Conservation (phyloP, 805 yeast genomes). For the Lipomyces starkeyi region DNA sequence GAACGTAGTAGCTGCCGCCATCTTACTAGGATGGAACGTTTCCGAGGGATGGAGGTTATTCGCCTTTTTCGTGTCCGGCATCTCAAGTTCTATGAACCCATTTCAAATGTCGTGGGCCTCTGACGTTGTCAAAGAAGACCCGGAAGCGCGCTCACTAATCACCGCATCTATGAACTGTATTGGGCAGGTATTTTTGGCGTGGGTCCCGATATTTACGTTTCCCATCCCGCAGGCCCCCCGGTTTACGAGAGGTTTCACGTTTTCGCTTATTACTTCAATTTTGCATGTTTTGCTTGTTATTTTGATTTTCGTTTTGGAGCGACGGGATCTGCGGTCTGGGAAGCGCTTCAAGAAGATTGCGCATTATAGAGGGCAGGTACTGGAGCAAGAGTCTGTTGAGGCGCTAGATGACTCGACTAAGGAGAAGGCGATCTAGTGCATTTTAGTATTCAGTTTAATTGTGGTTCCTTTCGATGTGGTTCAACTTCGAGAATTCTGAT, state of each 20-base stretch:
- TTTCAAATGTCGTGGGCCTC: slow-evolving; percentile 42
- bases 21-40: slow-evolving; percentile 59
- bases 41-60: slow-evolving; percentile 25
- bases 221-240: slow-evolving; percentile 47
- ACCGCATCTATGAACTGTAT: slow-evolving; percentile 47
- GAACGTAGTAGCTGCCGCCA: slow-evolving; percentile 70
- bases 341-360: slow-evolving; percentile 4
- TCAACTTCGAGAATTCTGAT: too few species aligned
- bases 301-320: slow-evolving; percentile 16
- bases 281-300: slow-evolving; percentile 17
- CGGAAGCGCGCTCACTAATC: slow-evolving; percentile 43
- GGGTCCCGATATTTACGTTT: slow-evolving; percentile 48
- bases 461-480: too few species aligned
- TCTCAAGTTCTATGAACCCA: slow-evolving; percentile 24
- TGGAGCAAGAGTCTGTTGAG: too few species aligned
- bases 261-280: slow-evolving; percentile 17
- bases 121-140: slow-evolving; percentile 42
- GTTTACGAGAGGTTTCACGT: slow-evolving; percentile 23
- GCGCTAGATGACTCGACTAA: too few species aligned
- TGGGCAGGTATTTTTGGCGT: slow-evolving; percentile 48
- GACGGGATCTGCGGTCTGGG: slow-evolving; percentile 20
- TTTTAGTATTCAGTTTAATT: too few species aligned
- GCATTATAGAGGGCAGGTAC: too few species aligned
- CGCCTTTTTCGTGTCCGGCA: slow-evolving; percentile 22
- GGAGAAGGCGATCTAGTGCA: too few species aligned